phyloP scores from a whole-genome alignment of 2,329 filamentous ascomycete genomes.

The Scolecobasidium constrictum region DNA sequence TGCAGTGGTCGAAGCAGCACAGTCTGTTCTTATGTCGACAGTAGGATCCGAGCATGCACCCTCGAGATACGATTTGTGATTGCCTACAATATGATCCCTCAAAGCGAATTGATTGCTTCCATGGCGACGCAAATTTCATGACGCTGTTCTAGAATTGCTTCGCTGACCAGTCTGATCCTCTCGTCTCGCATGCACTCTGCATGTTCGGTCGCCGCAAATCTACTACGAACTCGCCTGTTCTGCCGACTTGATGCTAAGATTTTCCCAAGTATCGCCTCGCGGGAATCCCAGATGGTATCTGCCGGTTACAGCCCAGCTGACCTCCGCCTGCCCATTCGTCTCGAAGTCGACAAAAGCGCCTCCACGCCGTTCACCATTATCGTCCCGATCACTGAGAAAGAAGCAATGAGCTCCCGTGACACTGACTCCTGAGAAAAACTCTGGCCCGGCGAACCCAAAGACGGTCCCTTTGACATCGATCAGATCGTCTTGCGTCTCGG shows the following conservation, averaged over 20 bases:
- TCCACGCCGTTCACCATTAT: slow-evolving; percentile 20
- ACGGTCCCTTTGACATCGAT: slow-evolving; percentile 25
- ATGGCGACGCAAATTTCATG: too few relatives aligned
- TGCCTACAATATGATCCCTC: too few relatives aligned
- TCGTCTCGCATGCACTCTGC: too few relatives aligned
- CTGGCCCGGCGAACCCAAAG: slow-evolving; percentile 29
- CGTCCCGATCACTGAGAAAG: slow-evolving; percentile 15
- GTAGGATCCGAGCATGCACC: too few relatives aligned
- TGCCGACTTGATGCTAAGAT: slow-evolving; percentile 17
- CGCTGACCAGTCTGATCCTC: neutral
- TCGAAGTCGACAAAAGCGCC: slow-evolving; percentile 28
- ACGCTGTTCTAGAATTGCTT: too few relatives aligned
- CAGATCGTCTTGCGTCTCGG: slow-evolving; percentile 14
- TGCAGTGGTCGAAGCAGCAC: neutral
- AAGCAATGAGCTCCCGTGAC: slow-evolving; percentile 27
- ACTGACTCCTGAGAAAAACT: slow-evolving; percentile 29
- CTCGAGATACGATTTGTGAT: too few relatives aligned
- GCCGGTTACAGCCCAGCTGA: slow-evolving; percentile 30
- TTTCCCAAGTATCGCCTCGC: slow-evolving; percentile 29
- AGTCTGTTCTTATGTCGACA: too few relatives aligned
- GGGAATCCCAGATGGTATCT: slow-evolving; percentile 33
- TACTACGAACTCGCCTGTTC: too few relatives aligned
- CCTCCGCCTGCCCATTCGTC: slow-evolving; percentile 20
- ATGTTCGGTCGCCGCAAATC: too few relatives aligned
- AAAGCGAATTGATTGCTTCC: too few relatives aligned